These are phyloP conservation scores for Coffea eugenioides DNA, from an alignment of 257 asterid species.

Conservation along the genomic window DNA sequence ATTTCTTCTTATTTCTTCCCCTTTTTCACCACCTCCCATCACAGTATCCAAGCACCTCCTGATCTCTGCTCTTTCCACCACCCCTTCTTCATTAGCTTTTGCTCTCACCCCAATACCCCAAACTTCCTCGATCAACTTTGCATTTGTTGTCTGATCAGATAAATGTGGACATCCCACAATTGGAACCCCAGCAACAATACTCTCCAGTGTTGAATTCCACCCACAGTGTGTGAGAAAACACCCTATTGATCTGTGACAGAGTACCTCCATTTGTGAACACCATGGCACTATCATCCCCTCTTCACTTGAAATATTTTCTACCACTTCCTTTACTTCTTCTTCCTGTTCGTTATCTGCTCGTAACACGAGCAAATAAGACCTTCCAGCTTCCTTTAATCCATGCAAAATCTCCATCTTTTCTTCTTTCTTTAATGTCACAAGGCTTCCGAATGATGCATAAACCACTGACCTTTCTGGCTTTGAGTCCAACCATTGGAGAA, in stretches of 20 bases:
- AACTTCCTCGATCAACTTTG: slow-evolving; percentile 57
- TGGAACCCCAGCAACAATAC: slow-evolving; percentile 51
- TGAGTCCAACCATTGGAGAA: slow-evolving; percentile 43
- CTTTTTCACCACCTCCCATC: too few species aligned
- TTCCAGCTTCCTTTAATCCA: slow-evolving; percentile 30
- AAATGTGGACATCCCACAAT: slow-evolving; percentile 47
- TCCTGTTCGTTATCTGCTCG: slow-evolving; percentile 30
- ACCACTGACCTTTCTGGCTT: slow-evolving; percentile 38
- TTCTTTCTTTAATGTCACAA: slow-evolving; percentile 33
- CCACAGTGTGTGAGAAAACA: slow-evolving; percentile 67
- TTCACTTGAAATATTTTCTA: slow-evolving; percentile 6
- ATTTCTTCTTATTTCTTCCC: too few species aligned
- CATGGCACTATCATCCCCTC: slow-evolving; percentile 50
- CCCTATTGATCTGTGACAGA: slow-evolving; percentile 44
- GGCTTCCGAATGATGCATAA: slow-evolving; percentile 59
- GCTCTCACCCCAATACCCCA: slow-evolving; percentile 59
- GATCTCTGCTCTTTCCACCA: slow-evolving; percentile 38
- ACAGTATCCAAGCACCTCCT: slow-evolving; percentile 44
- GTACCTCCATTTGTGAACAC: slow-evolving; percentile 57
- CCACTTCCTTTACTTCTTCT: slow-evolving; percentile 14
- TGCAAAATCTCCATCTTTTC: slow-evolving; percentile 45
- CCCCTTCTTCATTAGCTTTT: slow-evolving; percentile 30
- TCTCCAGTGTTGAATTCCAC: slow-evolving; percentile 66
- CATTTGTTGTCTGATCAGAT: slow-evolving; percentile 54
- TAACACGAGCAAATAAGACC: slow-evolving; percentile 47